Percentiles rank a stretch among this genome's conserved stretches.
Conservation (phyloP, 73 alveolate species). For the Vitrella brassicaformis region DNA sequence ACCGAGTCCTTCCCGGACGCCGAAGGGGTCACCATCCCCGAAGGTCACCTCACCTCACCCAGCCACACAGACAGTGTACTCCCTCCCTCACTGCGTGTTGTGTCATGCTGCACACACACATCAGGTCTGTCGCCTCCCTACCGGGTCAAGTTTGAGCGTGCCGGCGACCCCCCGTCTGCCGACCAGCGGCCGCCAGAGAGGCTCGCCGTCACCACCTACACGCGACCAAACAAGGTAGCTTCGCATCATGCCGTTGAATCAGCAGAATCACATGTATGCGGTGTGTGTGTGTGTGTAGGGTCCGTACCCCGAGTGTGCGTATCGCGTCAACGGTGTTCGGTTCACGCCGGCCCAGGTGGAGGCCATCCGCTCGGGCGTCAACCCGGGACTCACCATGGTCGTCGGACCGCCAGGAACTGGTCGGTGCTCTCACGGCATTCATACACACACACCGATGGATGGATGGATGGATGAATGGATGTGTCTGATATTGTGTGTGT, state of each 20-base stretch:
- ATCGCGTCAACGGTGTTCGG: conserved; percentile 46
- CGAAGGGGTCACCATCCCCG: not conserved
- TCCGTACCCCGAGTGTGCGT: conserved; percentile 33
- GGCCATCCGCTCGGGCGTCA: conserved; percentile 66
- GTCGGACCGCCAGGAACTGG: conserved; percentile 88
- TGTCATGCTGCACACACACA: no score
- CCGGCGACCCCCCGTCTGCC: not conserved
- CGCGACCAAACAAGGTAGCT: not conserved
- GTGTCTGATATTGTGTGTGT: not conserved
- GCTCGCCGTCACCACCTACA: not conserved
- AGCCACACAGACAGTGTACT: no score
- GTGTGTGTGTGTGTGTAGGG: conserved; percentile 34
- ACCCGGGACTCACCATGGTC: conserved; percentile 62
- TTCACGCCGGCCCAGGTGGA: conserved; percentile 62
- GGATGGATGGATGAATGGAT: not conserved
- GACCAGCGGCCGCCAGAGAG: conserved; percentile 17
- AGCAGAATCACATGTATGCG: not conserved
- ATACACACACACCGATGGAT: not conserved
- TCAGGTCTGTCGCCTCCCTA: no score
- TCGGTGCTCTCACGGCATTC: conserved; percentile 4
- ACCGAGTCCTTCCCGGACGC: conserved; percentile 13
- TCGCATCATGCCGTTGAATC: not conserved
- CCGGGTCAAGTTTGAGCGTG: conserved; percentile 16
- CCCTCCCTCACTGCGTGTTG: no score
- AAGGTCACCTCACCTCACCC: not conserved